Conservation (phyloP, 2,329 filamentous ascomycete species). For the Hypoxylon sp. region DNA sequence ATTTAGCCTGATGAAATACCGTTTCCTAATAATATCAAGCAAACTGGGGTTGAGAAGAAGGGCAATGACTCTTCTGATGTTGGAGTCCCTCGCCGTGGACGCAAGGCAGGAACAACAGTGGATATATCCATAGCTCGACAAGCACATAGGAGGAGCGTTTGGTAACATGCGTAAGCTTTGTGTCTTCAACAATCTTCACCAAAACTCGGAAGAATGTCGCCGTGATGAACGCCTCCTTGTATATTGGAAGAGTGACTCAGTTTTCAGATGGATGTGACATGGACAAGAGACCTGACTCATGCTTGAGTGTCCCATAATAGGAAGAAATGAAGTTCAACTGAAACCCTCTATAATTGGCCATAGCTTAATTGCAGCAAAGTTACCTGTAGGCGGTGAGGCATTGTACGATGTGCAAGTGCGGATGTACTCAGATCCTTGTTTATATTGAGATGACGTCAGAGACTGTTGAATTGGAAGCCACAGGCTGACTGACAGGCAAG, state of each 20-base stretch:
- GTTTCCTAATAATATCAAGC: neutral
- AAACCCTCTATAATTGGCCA: neutral
- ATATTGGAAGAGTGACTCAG: neutral
- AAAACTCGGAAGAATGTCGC: no score
- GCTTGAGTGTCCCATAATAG: neutral
- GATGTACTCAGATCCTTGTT: slow-evolving; percentile 1
- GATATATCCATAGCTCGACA: neutral
- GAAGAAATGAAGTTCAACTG: neutral
- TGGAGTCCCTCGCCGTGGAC: neutral
- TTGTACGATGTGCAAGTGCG: neutral
- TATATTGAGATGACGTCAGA: slow-evolving; percentile 22
- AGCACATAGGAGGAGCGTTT: no score
- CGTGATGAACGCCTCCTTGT: neutral
- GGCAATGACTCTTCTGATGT: neutral
- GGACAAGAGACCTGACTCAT: neutral
- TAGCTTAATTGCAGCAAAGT: neutral
- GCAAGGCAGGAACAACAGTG: neutral
- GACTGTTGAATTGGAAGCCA: neutral
- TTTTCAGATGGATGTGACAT: neutral
- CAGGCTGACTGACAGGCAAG: neutral
- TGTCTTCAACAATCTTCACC: no score
- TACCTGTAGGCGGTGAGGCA: slow-evolving; percentile 8
- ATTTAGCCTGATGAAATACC: neutral
- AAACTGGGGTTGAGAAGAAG: neutral
- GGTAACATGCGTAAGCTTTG: no score